Conservation (phyloP, 2,329 filamentous ascomycete species). For the Nannizziopsis arthrosporioides region DNA sequence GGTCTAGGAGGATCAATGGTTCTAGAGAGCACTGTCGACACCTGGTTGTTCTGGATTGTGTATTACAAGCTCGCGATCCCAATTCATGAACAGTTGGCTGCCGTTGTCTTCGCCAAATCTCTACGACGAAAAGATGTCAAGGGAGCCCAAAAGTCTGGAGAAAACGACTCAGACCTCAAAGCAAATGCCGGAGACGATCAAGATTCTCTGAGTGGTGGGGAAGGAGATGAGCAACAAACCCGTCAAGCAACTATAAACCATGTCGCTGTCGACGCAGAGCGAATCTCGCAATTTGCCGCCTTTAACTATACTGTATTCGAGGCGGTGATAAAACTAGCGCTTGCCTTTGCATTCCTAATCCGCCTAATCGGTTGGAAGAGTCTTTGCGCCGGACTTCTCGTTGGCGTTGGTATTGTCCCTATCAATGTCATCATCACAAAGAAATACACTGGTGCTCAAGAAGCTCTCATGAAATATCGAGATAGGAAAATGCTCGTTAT, state of each 20-base stretch:
- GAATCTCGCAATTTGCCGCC: slow-evolving; percentile 56
- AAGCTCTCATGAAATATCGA: slow-evolving; percentile 60
- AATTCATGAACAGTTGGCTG: slow-evolving; percentile 56
- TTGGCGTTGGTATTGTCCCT: slow-evolving; percentile 54
- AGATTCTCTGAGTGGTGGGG: slow-evolving; percentile 19
- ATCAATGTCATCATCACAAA: slow-evolving; percentile 57
- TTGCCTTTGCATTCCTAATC: slow-evolving; percentile 57
- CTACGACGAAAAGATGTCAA: slow-evolving; percentile 69
- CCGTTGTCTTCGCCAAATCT: slow-evolving; percentile 64
- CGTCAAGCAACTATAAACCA: slow-evolving; percentile 65
- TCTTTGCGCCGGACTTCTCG: slow-evolving; percentile 52
- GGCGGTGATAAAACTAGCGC: slow-evolving; percentile 50
- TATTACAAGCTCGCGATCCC: slow-evolving; percentile 53
- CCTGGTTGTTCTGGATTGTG: slow-evolving; percentile 56
- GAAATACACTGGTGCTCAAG: slow-evolving; percentile 53
- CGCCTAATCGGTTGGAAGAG: slow-evolving; percentile 60
- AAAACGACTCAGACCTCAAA: slow-evolving; percentile 18
- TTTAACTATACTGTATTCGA: slow-evolving; percentile 55
- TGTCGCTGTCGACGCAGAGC: slow-evolving; percentile 62
- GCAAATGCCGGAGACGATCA: slow-evolving; percentile 17
- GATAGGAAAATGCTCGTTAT: slow-evolving; percentile 66
- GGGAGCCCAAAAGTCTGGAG: slow-evolving; percentile 36
- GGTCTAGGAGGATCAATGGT: slow-evolving; percentile 51
- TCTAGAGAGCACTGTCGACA: slow-evolving; percentile 47
- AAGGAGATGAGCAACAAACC: slow-evolving; percentile 43